Evolutionary conservation across 169 alveolate species (phyloP).

Genomic region (Cryptosporidium canis): DNA sequence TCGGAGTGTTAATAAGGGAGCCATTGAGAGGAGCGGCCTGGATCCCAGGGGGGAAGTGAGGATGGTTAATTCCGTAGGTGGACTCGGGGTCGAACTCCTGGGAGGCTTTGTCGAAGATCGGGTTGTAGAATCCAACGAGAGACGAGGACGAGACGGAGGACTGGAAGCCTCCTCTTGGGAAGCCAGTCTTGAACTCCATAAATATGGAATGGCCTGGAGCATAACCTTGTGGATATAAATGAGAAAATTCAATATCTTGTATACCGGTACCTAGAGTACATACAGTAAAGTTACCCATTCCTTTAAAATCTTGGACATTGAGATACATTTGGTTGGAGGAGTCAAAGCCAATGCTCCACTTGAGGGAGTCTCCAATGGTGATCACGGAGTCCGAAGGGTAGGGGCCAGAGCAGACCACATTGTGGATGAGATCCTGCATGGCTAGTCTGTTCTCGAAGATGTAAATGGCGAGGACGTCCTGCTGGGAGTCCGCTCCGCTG

Average conservation of each 20-base stretch:
- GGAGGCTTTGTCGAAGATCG: neutral
- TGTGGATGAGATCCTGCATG: conserved; percentile 30
- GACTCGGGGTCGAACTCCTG: conserved; percentile 15
- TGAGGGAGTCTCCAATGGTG: conserved; percentile 1
- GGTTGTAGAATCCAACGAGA: conserved; percentile 17
- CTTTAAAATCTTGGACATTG: neutral
- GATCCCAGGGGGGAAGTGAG: conserved; percentile 60
- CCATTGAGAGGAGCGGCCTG: conserved; percentile 61
- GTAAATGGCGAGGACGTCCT: conserved; percentile 17
- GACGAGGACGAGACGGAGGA: conserved; percentile 4
- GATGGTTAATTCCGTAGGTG: conserved; percentile 15
- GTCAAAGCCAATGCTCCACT: conserved; percentile 64
- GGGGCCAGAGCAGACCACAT: conserved; percentile 55
- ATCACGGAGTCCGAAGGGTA: conserved; percentile 5
- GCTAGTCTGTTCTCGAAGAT: conserved; percentile 61
- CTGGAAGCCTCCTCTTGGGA: conserved; percentile 39
- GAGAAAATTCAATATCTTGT: neutral
- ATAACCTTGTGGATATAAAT: conserved; percentile 48
- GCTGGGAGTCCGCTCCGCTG: neutral
- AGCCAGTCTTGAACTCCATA: neutral
- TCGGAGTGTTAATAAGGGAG: conserved; percentile 6
- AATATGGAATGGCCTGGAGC: conserved; percentile 39
- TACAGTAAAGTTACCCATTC: conserved; percentile 16
- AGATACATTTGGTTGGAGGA: conserved; percentile 16
- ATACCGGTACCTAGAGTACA: conserved; percentile 36